A percentile compares a stretch with the other conserved stretches of the same genome.
phyloP scores from a whole-genome alignment of 2,329 filamentous ascomycete genomes.

The Penicillium sp. region DNA sequence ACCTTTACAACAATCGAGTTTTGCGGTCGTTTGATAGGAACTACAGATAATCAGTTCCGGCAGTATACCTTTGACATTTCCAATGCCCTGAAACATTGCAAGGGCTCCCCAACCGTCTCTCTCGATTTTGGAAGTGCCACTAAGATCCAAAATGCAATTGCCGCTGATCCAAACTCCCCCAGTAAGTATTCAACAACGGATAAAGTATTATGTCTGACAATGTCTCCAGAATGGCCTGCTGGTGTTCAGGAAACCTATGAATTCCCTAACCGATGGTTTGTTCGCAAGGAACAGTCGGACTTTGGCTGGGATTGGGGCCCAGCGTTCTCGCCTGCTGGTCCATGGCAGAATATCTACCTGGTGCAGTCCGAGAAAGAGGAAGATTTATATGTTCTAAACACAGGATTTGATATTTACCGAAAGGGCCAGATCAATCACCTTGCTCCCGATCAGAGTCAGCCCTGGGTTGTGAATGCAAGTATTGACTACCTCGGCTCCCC shows the following conservation, averaged over 20 bases:
- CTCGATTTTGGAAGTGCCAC: slow-evolving; percentile 61
- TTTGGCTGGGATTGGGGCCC: slow-evolving; percentile 68
- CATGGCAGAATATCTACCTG: slow-evolving; percentile 61
- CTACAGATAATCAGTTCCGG: slow-evolving; percentile 63
- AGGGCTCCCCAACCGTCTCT: slow-evolving; percentile 41
- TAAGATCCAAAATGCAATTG: slow-evolving; percentile 54
- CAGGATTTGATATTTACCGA: slow-evolving; percentile 60
- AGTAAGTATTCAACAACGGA: slow-evolving; percentile 27
- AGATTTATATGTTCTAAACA: slow-evolving; percentile 52
- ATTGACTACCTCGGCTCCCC: slow-evolving; percentile 56
- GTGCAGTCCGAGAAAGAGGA: slow-evolving; percentile 51
- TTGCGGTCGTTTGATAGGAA: slow-evolving; percentile 55
- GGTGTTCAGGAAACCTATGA: slow-evolving; percentile 52
- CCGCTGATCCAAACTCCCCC: slow-evolving; percentile 50
- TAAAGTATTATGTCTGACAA: not conserved
- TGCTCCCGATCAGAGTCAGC: slow-evolving; percentile 55
- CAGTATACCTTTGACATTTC: slow-evolving; percentile 62
- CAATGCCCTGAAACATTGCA: slow-evolving; percentile 46
- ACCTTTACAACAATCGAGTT: slow-evolving; percentile 60
- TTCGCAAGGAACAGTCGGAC: slow-evolving; percentile 62
- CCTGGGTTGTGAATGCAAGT: slow-evolving; percentile 63
- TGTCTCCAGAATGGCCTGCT: slow-evolving; percentile 48
- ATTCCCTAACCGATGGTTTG: slow-evolving; percentile 55
- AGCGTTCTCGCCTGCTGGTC: slow-evolving; percentile 61
- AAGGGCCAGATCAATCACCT: slow-evolving; percentile 60